A percentile compares a stretch with the other conserved stretches of the same genome.
Conservation (phyloP, 345 rosid species). For the Eucalyptus globulus region DNA sequence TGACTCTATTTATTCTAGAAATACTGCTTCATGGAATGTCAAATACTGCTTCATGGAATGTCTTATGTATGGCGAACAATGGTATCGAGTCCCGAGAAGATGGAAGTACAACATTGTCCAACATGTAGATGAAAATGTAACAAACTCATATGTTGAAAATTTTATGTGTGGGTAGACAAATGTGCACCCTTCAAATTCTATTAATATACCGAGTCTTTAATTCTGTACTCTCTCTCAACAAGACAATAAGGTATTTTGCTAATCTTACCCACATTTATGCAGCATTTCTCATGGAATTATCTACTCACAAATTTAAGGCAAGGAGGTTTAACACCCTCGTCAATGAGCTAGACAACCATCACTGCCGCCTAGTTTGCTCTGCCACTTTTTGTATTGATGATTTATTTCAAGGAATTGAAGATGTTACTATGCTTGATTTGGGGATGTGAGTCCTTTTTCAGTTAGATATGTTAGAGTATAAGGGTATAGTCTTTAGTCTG, state of each 20-base stretch:
- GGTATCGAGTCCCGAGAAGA: background rate
- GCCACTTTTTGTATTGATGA: slow-evolving; percentile 77
- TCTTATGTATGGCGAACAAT: background rate
- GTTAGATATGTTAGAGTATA: background rate
- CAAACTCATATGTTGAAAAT: background rate
- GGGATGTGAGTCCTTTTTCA: slow-evolving; percentile 37
- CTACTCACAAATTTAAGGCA: slow-evolving; percentile 32
- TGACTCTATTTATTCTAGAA: background rate
- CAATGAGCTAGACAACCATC: slow-evolving; percentile 88
- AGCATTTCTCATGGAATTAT: background rate
- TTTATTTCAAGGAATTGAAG: slow-evolving; percentile 88
- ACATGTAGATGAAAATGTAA: background rate
- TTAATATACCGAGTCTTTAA: background rate
- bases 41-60: background rate
- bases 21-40: background rate
- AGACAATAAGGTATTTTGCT: background rate
- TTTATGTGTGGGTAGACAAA: background rate
- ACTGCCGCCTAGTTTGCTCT: slow-evolving; percentile 58
- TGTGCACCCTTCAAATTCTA: background rate
- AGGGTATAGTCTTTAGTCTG: no score
- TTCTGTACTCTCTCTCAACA: background rate
- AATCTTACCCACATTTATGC: background rate
- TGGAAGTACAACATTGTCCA: background rate
- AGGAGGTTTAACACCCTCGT: slow-evolving; percentile 87
- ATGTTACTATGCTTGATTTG: slow-evolving; percentile 74